Percentiles rank a stretch among this genome's conserved stretches.
phyloP scores from a whole-genome alignment of 768 basidiomycete genomes.

The Galerina sulciceps region DNA sequence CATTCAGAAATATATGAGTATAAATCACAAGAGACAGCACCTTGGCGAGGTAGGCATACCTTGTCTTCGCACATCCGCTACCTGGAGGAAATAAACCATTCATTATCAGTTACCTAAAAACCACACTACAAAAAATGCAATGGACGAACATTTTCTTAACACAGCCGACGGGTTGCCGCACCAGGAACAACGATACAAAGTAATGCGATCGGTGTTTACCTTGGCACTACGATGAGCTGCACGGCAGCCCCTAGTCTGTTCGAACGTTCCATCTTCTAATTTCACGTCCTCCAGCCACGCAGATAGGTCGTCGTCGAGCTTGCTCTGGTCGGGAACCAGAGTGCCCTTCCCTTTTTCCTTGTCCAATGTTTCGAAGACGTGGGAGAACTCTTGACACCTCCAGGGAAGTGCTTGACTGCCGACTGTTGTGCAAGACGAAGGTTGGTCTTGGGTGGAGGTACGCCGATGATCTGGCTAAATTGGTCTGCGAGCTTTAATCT shows the following conservation, averaged over 20 bases:
- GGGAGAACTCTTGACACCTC: slow-evolving; percentile 52
- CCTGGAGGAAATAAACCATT: slow-evolving; percentile 13
- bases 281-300: slow-evolving; percentile 59
- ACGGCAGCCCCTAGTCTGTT: slow-evolving; percentile 23
- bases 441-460: slow-evolving; percentile 52
- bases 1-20: not conserved
- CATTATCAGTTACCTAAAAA: not conserved
- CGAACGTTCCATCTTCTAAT: slow-evolving; percentile 36
- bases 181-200: slow-evolving; percentile 64
- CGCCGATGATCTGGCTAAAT: slow-evolving; percentile 49
- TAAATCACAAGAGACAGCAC: not conserved
- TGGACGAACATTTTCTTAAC: slow-evolving; percentile 26
- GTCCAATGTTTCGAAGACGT: slow-evolving; percentile 41
- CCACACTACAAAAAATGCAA: not conserved
- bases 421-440: slow-evolving; percentile 56
- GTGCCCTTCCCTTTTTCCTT: slow-evolving; percentile 25
- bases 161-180: slow-evolving; percentile 60
- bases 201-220: slow-evolving; percentile 51
- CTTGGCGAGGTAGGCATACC: slow-evolving; percentile 2
- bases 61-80: slow-evolving; percentile 27
- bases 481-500: slow-evolving; percentile 58
- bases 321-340: slow-evolving; percentile 34
- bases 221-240: slow-evolving; percentile 40
- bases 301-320: slow-evolving; percentile 59
- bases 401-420: slow-evolving; percentile 49